These are phyloP conservation scores for Actinomortierella ambigua DNA, from an alignment of 371 early-diverging fungal species.

Conservation along the genomic window DNA sequence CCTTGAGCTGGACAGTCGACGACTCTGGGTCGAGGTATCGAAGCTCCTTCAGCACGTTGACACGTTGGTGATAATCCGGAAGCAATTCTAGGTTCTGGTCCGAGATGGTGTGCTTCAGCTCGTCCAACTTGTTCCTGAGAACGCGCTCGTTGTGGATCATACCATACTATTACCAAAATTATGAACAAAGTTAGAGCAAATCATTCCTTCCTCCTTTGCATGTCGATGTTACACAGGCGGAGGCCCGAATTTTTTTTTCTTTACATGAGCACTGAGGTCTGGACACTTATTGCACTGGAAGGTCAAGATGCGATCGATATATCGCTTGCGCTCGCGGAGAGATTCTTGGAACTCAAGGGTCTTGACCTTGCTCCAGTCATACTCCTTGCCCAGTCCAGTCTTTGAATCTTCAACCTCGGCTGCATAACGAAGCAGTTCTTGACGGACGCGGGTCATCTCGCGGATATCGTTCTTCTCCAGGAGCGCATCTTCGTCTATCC, in stretches of 20 bases:
- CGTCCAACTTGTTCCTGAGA: constrained; percentile 71
- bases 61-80: constrained; percentile 91
- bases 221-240: too few relatives aligned
- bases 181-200: too few relatives aligned
- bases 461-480: constrained; percentile 51
- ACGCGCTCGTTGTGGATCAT: constrained; percentile 69
- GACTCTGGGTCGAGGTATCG: constrained; percentile 79
- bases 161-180: too few relatives aligned
- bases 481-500: constrained; percentile 59
- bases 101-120: constrained; percentile 78
- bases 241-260: too few relatives aligned
- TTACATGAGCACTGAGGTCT: constrained; percentile 78
- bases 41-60: constrained; percentile 80
- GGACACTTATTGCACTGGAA: constrained; percentile 88
- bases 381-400: constrained; percentile 52
- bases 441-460: constrained; percentile 54
- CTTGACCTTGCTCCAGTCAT: constrained; percentile 77
- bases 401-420: constrained; percentile 48
- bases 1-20: constrained; percentile 94
- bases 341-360: constrained; percentile 86
- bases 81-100: constrained; percentile 91
- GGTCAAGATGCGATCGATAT: constrained; percentile 50
- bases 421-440: constrained; percentile 61
- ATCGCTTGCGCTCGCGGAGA: constrained; percentile 52
- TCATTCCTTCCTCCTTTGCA: too few relatives aligned